A percentile compares a stretch with the other conserved stretches of the same genome.
Evolutionary conservation across 106 monocot genomes (phyloP).

Genomic region (Platanthera zijinensis): DNA sequence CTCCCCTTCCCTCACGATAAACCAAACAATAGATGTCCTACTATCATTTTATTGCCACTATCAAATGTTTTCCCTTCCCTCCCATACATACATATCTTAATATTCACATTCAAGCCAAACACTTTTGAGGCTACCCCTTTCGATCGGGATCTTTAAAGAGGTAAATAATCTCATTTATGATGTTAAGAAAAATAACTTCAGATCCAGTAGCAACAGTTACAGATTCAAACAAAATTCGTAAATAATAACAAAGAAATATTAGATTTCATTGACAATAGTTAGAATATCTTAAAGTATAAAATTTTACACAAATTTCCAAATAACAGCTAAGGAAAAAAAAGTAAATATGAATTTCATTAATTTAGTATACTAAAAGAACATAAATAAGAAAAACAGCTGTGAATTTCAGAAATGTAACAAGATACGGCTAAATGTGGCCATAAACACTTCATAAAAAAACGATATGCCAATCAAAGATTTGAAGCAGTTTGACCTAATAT

Average conservation of each 20-base stretch:
- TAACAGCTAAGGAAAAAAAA: neutral
- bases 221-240: neutral
- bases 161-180: neutral
- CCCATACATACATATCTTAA: neutral
- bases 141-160: neutral
- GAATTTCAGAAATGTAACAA: constrained; percentile 1
- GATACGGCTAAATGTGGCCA: constrained; percentile 71
- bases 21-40: neutral
- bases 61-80: neutral
- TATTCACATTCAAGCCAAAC: neutral
- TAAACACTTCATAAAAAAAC: constrained; percentile 51
- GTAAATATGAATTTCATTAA: neutral
- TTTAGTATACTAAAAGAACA: neutral
- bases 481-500: no score
- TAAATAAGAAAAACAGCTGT: neutral
- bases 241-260: neutral
- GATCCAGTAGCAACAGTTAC: no score
- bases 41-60: neutral
- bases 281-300: neutral
- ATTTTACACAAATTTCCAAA: neutral
- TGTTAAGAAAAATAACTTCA: neutral
- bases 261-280: neutral
- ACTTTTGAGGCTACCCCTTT: neutral
- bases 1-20: neutral
- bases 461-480: no score